phyloP scores from a whole-genome alignment of 805 yeast genomes.

The Wickerhamiella qilinensis region DNA sequence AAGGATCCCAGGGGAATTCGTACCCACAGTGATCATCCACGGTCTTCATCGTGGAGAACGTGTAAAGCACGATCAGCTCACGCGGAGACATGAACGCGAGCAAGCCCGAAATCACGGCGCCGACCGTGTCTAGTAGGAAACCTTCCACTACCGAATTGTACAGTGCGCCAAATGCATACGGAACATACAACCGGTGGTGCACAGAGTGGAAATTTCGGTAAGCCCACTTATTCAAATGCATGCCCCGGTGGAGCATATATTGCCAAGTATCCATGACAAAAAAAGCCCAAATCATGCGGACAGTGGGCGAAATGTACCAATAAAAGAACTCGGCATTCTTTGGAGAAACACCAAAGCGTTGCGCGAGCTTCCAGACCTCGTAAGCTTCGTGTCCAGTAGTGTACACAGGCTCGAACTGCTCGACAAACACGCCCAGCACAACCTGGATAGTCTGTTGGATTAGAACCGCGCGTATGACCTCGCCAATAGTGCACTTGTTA shows the following conservation, averaged over 20 bases:
- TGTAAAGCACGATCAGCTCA: conserved; percentile 56
- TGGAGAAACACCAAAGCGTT: conserved; percentile 18
- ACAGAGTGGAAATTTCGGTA: conserved; percentile 81
- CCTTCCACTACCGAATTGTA: conserved; percentile 94
- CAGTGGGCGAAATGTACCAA: conserved; percentile 43
- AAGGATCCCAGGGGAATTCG: conserved; percentile 76
- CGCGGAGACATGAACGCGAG: conserved; percentile 52
- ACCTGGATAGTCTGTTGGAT: conserved; percentile 78
- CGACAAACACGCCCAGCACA: conserved; percentile 42
- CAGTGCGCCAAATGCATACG: conserved; percentile 92
- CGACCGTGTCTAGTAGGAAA: conserved; percentile 75
- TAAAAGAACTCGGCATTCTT: conserved; percentile 34
- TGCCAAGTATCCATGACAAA: conserved; percentile 88
- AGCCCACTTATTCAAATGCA: conserved; percentile 68
- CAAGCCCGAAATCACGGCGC: conserved; percentile 72
- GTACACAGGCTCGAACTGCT: conserved; percentile 34
- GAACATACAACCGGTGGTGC: conserved; percentile 87
- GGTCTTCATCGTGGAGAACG: conserved; percentile 87
- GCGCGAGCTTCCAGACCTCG: conserved; percentile 31
- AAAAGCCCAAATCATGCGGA: conserved; percentile 49
- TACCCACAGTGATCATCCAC: conserved; percentile 99
- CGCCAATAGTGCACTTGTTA: conserved; percentile 53
- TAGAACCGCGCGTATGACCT: conserved; percentile 68
- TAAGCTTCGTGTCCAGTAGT: conserved; percentile 35
- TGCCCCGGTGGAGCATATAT: conserved; percentile 69